Evolutionary conservation across 208 protist genomes (phyloP).

Genomic region (Leishmania aethiopica): DNA sequence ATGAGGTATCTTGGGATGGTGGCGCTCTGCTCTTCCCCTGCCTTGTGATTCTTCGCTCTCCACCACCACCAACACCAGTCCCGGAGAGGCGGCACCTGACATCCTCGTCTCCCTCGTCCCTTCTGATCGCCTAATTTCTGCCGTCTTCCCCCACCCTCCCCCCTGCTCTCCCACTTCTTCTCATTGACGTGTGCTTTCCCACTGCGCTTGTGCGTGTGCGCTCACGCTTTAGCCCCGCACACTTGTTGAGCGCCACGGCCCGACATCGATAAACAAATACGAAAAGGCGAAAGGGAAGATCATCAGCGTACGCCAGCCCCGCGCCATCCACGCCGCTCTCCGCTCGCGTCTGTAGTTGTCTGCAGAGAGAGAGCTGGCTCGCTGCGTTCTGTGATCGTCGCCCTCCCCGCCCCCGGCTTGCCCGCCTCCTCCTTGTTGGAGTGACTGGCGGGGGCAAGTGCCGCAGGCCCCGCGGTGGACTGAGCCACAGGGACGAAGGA

Average conservation of each 20-base stretch:
- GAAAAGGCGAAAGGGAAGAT: not conserved
- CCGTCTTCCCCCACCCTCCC: not conserved
- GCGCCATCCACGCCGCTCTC: not conserved
- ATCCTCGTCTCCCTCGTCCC: not conserved
- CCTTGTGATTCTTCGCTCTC: not conserved
- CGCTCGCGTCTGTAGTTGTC: not conserved
- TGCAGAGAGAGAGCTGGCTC: not conserved
- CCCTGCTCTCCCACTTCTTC: not conserved
- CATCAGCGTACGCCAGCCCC: not conserved
- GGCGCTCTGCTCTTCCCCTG: not conserved
- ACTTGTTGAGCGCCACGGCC: not conserved
- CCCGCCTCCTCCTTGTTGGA: not conserved
- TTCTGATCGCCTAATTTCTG: not conserved
- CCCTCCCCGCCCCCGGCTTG: too few species aligned
- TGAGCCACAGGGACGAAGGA: not conserved
- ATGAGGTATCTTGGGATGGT: not conserved
- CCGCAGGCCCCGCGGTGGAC: not conserved
- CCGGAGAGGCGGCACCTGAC: not conserved
- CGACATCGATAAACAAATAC: not conserved
- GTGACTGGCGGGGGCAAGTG: not conserved
- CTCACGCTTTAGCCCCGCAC: not conserved
- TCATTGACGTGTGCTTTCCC: not conserved
- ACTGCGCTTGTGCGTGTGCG: not conserved
- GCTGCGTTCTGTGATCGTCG: not conserved
- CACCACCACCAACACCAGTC: not conserved